phyloP scores from a whole-genome alignment of 75 land plant genomes.

The Picea glauca region DNA sequence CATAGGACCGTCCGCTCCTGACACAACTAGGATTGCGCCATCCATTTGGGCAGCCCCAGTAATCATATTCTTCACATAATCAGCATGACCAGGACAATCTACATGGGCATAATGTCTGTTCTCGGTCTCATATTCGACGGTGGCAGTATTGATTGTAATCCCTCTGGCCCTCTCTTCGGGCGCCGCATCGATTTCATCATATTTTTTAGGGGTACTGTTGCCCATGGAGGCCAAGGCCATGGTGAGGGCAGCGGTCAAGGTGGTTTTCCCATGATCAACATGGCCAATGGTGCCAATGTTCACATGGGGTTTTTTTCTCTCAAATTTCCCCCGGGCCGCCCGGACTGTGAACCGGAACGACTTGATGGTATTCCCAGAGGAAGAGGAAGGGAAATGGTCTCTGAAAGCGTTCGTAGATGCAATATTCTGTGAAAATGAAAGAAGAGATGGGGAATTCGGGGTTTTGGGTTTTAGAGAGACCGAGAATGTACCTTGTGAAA shows the following conservation, averaged over 20 bases:
- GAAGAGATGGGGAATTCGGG: slow-evolving; percentile 14
- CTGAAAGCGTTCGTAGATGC: neutral
- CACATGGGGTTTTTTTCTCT: slow-evolving; percentile 91
- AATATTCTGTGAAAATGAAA: neutral
- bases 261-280: slow-evolving; percentile 98
- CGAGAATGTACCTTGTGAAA: neutral
- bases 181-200: slow-evolving; percentile 98
- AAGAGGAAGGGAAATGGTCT: neutral
- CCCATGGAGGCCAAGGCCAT: slow-evolving; percentile 84
- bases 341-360: slow-evolving; percentile 28
- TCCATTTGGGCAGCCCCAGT: slow-evolving; percentile 98
- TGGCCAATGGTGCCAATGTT: slow-evolving; percentile 98
- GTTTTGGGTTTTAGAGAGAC: slow-evolving; percentile 8
- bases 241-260: slow-evolving; percentile 93
- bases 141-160: slow-evolving; percentile 93
- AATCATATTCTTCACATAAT: slow-evolving; percentile 96
- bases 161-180: slow-evolving; percentile 95
- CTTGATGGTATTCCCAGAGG: slow-evolving; percentile 1
- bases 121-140: slow-evolving; percentile 94
- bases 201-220: slow-evolving; percentile 69
- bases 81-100: slow-evolving; percentile 96
- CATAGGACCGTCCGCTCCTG: slow-evolving; percentile 96
- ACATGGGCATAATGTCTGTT: slow-evolving; percentile 92
- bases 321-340: slow-evolving; percentile 94
- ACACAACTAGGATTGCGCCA: slow-evolving; percentile 86